These are phyloP conservation scores for Cyclotella cryptica DNA, from an alignment of 108 stramenopile genomes.

Conservation along the genomic window DNA sequence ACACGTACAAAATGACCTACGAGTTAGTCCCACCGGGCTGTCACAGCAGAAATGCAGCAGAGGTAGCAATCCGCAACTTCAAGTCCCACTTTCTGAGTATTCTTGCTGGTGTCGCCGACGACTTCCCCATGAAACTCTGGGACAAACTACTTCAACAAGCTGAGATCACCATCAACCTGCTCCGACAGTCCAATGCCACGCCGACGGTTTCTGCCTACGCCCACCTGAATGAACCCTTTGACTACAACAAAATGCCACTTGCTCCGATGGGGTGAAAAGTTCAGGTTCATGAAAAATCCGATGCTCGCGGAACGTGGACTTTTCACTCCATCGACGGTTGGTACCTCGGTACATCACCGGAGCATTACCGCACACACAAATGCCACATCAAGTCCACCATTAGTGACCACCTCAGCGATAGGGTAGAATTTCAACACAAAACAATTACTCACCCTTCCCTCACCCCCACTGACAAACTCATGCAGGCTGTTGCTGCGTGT, in stretches of 20 bases:
- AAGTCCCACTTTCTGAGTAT: slow-evolving; percentile 8
- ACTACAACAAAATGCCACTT: not conserved
- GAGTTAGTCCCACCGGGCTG: not conserved
- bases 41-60: not conserved
- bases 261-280: not conserved
- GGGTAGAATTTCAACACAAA: not conserved
- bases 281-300: not conserved
- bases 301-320: no score
- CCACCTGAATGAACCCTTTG: not conserved
- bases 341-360: slow-evolving; percentile 2
- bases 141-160: not conserved
- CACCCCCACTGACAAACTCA: slow-evolving; percentile 1
- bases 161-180: no score
- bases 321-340: not conserved
- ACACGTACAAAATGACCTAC: not conserved
- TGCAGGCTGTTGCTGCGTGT: not conserved
- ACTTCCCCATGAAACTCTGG: not conserved
- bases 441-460: not conserved
- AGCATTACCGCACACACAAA: not conserved
- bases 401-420: not conserved
- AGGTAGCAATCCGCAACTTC: slow-evolving; percentile 9
- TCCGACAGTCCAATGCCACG: no score
- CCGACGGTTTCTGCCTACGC: not conserved
- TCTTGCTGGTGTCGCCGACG: not conserved
- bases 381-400: slow-evolving; percentile 2